phyloP scores from a whole-genome alignment of 257 asterid genomes.

The Solanum ahanhuiri region DNA sequence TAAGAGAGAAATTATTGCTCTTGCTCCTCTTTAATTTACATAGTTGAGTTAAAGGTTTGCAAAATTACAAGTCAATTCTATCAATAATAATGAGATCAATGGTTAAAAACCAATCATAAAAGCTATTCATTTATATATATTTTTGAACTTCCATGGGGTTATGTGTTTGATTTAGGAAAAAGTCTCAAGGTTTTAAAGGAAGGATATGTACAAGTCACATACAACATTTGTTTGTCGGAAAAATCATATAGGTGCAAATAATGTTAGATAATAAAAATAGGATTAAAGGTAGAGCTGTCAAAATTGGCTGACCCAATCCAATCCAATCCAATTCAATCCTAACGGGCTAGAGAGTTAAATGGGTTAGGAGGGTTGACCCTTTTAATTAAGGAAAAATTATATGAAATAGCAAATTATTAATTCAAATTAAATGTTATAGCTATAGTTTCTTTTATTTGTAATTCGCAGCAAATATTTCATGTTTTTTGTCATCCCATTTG shows the following conservation, averaged over 20 bases:
- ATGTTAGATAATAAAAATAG: neutral
- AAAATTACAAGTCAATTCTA: neutral
- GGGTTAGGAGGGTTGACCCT: too few species aligned
- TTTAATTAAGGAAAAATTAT: too few species aligned
- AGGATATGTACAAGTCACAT: neutral
- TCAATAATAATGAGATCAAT: neutral
- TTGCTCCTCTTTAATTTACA: neutral
- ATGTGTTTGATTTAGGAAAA: neutral
- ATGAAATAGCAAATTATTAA: too few species aligned
- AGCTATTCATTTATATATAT: neutral
- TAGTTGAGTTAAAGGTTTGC: neutral
- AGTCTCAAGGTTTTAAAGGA: neutral
- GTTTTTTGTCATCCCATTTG: too few species aligned
- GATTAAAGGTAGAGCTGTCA: too few species aligned
- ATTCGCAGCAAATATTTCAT: too few species aligned
- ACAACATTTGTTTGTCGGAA: neutral
- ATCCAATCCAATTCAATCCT: too few species aligned
- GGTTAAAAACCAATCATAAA: neutral
- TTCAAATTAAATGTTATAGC: too few species aligned
- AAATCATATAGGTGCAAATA: neutral
- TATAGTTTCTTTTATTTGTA: too few species aligned
- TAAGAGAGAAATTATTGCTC: neutral
- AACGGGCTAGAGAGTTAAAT: too few species aligned
- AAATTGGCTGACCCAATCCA: too few species aligned
- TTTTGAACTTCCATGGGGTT: neutral